Conservation (phyloP, 2,329 filamentous ascomycete species). For the Fusarium subtropicale region DNA sequence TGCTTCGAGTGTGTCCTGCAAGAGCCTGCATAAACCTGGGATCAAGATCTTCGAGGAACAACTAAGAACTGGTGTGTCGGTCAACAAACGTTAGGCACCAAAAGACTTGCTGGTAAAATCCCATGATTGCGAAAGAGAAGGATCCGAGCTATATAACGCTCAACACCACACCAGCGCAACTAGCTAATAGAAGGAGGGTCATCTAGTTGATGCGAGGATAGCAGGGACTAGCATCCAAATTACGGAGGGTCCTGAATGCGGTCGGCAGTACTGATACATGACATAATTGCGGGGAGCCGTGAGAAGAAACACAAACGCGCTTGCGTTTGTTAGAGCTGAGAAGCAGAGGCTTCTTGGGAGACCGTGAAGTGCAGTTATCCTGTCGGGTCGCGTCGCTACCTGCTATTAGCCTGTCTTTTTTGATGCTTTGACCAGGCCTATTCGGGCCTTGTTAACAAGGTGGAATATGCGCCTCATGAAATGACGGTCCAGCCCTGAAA, state of each 20-base stretch:
- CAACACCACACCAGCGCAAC: slow-evolving; percentile 26
- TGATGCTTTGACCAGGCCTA: slow-evolving; percentile 45
- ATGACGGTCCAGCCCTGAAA: slow-evolving; percentile 31
- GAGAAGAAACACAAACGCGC: slow-evolving; percentile 30
- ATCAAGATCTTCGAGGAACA: slow-evolving; percentile 27
- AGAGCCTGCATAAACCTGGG: slow-evolving; percentile 34
- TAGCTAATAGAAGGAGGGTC: slow-evolving; percentile 31
- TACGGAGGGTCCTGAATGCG: slow-evolving; percentile 53
- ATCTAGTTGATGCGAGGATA: slow-evolving; percentile 45
- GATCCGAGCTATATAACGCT: slow-evolving; percentile 46
- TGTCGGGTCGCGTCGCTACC: slow-evolving; percentile 32
- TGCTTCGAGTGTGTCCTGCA: slow-evolving; percentile 16
- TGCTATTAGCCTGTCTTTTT: slow-evolving; percentile 36
- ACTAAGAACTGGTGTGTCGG: slow-evolving; percentile 37
- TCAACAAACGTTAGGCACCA: slow-evolving; percentile 45
- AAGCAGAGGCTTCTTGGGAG: slow-evolving; percentile 41
- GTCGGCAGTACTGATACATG: slow-evolving; percentile 55
- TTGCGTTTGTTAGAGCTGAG: slow-evolving; percentile 34
- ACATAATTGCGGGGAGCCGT: slow-evolving; percentile 58
- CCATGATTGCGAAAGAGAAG: slow-evolving; percentile 43
- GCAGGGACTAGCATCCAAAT: slow-evolving; percentile 50
- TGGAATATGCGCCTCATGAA: slow-evolving; percentile 32
- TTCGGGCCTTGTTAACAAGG: slow-evolving; percentile 41
- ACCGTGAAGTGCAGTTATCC: slow-evolving; percentile 33
- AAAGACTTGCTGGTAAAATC: slow-evolving; percentile 40